Evolutionary conservation across 2,329 filamentous ascomycete genomes (phyloP), one percentile per base, ranked within the genome.

Genomic region (Onygenales sp.): DNA sequence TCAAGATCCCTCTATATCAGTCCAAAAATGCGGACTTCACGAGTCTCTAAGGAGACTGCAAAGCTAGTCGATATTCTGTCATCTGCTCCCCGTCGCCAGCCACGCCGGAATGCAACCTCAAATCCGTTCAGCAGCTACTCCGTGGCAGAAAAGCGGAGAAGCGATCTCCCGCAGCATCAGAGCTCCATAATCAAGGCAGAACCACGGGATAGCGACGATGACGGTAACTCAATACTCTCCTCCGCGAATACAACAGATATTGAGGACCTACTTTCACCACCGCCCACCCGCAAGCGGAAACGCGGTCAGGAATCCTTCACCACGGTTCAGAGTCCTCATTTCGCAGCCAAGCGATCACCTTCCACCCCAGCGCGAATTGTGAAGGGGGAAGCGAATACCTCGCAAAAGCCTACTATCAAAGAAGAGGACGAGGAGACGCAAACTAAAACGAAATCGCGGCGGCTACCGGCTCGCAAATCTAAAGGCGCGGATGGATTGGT

Each of bases 31-130:
- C 74, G 77, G 42, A 79, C 80, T 4, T 84, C 82, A 7, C 73
- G 76, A 42, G 68, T 82, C 51, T 82, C 81, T 7, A 75, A 75
- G 61, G 81, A 85, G 32, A 80, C 82, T 0, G 69, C 79, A 4
- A 80, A 76, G 56, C 66, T 83, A n/a, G 70, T 83, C 47, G 73
- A 77, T 58, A 66, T 71, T 5, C 60, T 75, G n/a, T 70, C 75
- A 14, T 61, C 67, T 37, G 63, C 63, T 58, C 59, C 73, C 54
- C 77, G 36, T 27, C 81, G 58, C 68, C 66, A 62, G 52, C 70
- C 68, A 36, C 67, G 66, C 70, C 77, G 51, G 7, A 49, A 37
- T 14, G 21, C 46, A 9, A 47, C 32, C 11, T 34, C 49, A 6
- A 47, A 42, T 7, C 44, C 52, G 33, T 44, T 52, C 7, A 47